A percentile compares a stretch with the other conserved stretches of the same genome.
phyloP scores from a whole-genome alignment of 2,329 filamentous ascomycete species.

The Cladophialophora yegresii region DNA sequence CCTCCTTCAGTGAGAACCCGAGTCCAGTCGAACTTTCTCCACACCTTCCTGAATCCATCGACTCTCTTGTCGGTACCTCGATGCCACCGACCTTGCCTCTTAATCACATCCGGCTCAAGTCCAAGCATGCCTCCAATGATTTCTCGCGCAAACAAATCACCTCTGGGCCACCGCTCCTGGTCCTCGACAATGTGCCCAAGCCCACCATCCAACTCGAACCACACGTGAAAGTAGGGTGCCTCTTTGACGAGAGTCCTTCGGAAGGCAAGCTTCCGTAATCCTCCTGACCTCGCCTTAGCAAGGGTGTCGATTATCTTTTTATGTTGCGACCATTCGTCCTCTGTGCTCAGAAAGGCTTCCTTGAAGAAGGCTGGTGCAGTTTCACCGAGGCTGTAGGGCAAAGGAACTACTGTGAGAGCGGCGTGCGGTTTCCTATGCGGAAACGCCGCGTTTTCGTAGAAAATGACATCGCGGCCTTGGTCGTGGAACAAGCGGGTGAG shows the following conservation, averaged over 20 bases:
- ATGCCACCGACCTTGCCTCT: slow-evolving; percentile 85
- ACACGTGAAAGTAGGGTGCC: slow-evolving; percentile 98
- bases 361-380: slow-evolving; percentile 92
- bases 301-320: slow-evolving; percentile 89
- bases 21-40: slow-evolving; percentile 93
- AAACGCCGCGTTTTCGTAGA: slow-evolving; percentile 93
- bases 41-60: slow-evolving; percentile 78
- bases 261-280: slow-evolving; percentile 76
- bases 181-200: slow-evolving; percentile 93
- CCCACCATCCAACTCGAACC: slow-evolving; percentile 90
- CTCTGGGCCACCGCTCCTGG: slow-evolving; percentile 77
- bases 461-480: slow-evolving; percentile 86
- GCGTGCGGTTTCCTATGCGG: slow-evolving; percentile 80
- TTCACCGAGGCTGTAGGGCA: slow-evolving; percentile 88
- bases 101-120: slow-evolving; percentile 76
- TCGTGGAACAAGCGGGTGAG: slow-evolving; percentile 93
- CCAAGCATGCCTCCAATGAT: slow-evolving; percentile 91
- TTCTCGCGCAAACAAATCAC: slow-evolving; percentile 90
- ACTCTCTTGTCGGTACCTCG: slow-evolving; percentile 66
- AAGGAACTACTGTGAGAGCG: slow-evolving; percentile 79
- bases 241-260: slow-evolving; percentile 82
- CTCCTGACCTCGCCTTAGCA: slow-evolving; percentile 57
- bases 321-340: slow-evolving; percentile 95
- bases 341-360: slow-evolving; percentile 83
- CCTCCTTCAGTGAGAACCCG: slow-evolving; percentile 58